These are phyloP conservation scores for Neocucurbitaria cava DNA, from an alignment of 2,329 filamentous ascomycete species.

Conservation along the genomic window DNA sequence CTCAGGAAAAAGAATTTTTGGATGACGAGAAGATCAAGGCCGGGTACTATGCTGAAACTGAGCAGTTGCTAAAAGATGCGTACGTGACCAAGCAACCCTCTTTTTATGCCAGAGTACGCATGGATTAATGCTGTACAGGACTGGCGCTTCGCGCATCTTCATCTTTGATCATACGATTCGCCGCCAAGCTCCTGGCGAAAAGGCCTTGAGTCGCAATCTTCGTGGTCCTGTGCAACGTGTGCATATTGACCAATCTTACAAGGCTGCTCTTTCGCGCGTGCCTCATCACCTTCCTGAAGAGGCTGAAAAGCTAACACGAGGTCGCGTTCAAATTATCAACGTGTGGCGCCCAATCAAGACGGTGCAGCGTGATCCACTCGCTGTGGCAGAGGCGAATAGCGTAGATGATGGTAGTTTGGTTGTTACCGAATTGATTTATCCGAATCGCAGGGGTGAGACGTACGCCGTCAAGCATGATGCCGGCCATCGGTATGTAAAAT, in stretches of 20 bases:
- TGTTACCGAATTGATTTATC: slow-evolving; percentile 37
- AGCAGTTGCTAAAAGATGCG: slow-evolving; percentile 48
- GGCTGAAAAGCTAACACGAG: slow-evolving; percentile 34
- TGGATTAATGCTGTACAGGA: slow-evolving; percentile 50
- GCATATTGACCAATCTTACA: slow-evolving; percentile 66
- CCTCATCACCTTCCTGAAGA: slow-evolving; percentile 41
- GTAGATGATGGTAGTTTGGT: slow-evolving; percentile 39
- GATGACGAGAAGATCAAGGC: slow-evolving; percentile 46
- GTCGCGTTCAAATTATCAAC: slow-evolving; percentile 46
- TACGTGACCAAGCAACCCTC: slow-evolving; percentile 18
- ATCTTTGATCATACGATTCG: slow-evolving; percentile 71
- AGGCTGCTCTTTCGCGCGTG: slow-evolving; percentile 34
- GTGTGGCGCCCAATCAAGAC: slow-evolving; percentile 47
- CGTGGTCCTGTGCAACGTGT: slow-evolving; percentile 60
- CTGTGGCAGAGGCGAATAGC: slow-evolving; percentile 37
- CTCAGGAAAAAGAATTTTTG: slow-evolving; percentile 44
- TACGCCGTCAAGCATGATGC: slow-evolving; percentile 34
- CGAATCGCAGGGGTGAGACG: slow-evolving; percentile 39
- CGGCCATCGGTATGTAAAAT: slow-evolving; percentile 29
- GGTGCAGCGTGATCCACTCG: slow-evolving; percentile 41
- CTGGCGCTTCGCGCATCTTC: slow-evolving; percentile 63
- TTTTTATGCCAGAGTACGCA: background rate
- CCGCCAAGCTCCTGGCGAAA: slow-evolving; percentile 40
- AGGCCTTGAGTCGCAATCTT: slow-evolving; percentile 31
- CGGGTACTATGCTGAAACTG: slow-evolving; percentile 45